Conservation (phyloP, 768 basidiomycete species). For the Myochromella boudieri region DNA sequence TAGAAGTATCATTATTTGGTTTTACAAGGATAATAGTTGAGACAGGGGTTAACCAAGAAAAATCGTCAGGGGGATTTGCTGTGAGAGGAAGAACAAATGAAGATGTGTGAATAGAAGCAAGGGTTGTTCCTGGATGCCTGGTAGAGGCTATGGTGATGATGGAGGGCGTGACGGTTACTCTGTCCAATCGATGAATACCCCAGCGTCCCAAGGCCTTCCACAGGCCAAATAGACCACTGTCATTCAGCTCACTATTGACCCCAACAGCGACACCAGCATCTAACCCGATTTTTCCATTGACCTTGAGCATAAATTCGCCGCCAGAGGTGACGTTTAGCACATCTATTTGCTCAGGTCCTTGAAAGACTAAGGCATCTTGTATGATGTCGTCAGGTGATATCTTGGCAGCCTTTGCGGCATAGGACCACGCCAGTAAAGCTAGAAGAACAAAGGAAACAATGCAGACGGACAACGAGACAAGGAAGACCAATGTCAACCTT, state of each 20-base stretch:
- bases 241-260: constrained; percentile 47
- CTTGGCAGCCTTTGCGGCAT: constrained; percentile 53
- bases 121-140: constrained; percentile 34
- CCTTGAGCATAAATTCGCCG: constrained; percentile 58
- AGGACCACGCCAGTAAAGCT: constrained; percentile 62
- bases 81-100: constrained; percentile 58
- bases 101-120: constrained; percentile 47
- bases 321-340: constrained; percentile 60
- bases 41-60: constrained; percentile 58
- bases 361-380: constrained; percentile 50
- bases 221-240: constrained; percentile 35
- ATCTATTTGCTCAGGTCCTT: constrained; percentile 61
- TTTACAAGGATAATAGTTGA: constrained; percentile 48
- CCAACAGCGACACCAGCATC: constrained; percentile 64
- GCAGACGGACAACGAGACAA: constrained; percentile 53
- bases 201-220: constrained; percentile 73
- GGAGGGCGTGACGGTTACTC: constrained; percentile 54
- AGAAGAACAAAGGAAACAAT: constrained; percentile 42
- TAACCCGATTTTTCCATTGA: constrained; percentile 61
- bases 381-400: constrained; percentile 61
- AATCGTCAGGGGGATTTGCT: constrained; percentile 48
- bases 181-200: constrained; percentile 56
- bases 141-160: constrained; percentile 50
- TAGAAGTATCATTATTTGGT: constrained; percentile 52
- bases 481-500: constrained; percentile 50